Evolutionary conservation across 1,284 basidiomycete genomes (phyloP), one percentile per base, ranked within the genome.

Genomic region (Pyrrhoderma lamaoense): DNA sequence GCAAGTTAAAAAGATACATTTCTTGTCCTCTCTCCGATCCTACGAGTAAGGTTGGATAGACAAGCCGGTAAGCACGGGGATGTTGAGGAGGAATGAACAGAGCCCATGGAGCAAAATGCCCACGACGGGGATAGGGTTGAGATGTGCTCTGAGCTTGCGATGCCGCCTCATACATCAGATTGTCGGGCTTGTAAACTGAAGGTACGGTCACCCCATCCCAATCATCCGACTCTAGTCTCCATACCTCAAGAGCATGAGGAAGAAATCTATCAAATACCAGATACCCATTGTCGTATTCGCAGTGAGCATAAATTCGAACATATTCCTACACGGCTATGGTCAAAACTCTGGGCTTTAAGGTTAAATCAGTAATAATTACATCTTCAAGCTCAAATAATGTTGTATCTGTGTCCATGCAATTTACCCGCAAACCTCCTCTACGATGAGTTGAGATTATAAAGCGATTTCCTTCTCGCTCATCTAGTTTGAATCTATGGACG

Each of bases 401-500:
- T 2, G 63, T 56, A 39, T 74, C 70, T 1, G 63, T 69, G 11
- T 73, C 62, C 27, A 85, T 63, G 58, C 82, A 76, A 14, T 69
- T 70, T 0, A 86, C 82, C 0, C 60, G 60, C 7, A 88, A 58
- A 0, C 82, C 80, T 0, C 84, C 82, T 14, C 56, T 54, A 8
- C 62, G 62, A 40, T 71, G 70, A 0, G 84, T 84, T 0, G 74
- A 73, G 47, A 89, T 75, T 38, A 82, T 65, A 22, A 82, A 67
- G 0, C 77, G 75, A 2, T 65, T 45, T 18, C 59, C 67, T 25
- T 35, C 25, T 34, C 68, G 65, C 60, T 84, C 77, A 54, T 89
- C 86, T 9, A 85, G 72, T 63, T 89, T 89, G 66, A 89, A 77
- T 3, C 85, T 76, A 65, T 88, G 84, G 0, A 84, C 76, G 11